These are phyloP conservation scores for Penicillium polonicum DNA, from an alignment of 2,329 filamentous ascomycete genomes.

Conservation along the genomic window DNA sequence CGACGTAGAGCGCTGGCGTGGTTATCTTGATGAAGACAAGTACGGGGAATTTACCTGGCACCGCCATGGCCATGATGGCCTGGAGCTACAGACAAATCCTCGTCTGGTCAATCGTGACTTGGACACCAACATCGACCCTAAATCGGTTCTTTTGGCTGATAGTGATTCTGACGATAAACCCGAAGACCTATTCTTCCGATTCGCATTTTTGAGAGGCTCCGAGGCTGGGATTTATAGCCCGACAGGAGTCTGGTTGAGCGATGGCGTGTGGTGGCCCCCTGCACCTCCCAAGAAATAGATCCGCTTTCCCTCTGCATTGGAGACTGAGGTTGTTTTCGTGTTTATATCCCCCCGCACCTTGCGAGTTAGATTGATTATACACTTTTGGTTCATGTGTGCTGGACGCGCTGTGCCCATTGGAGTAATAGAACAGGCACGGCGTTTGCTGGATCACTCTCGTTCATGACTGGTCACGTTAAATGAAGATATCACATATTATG, in stretches of 20 bases:
- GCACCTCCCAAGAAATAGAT: conserved; percentile 26
- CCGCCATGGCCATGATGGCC: conserved; percentile 40
- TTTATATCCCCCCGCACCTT: background rate
- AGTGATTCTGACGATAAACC: conserved; percentile 33
- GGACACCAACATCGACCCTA: conserved; percentile 13
- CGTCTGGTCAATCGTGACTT: conserved; percentile 24
- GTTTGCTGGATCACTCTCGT: conserved; percentile 3
- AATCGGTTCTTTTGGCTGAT: conserved; percentile 14
- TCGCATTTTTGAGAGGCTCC: conserved; percentile 46
- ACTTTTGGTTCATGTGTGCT: conserved; percentile 18
- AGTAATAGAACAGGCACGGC: conserved; percentile 6
- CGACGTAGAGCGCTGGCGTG: conserved; percentile 61
- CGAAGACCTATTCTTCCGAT: conserved; percentile 48
- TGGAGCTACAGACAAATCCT: conserved; percentile 34
- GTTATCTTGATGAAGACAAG: conserved; percentile 53
- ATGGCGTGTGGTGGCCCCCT: conserved; percentile 38
- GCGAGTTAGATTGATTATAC: conserved; percentile 18
- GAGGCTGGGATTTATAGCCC: conserved; percentile 41
- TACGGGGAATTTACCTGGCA: conserved; percentile 53
- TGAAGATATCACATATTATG: conserved; percentile 11
- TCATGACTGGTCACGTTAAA: conserved; percentile 10
- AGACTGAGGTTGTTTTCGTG: background rate
- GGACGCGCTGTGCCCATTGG: conserved; percentile 18
- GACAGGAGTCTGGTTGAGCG: conserved; percentile 41
- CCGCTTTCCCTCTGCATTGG: background rate